Base-by-base conservation (phyloP, 2,329 filamentous ascomycete genomes). In the Pezicula carpinea region DNA sequence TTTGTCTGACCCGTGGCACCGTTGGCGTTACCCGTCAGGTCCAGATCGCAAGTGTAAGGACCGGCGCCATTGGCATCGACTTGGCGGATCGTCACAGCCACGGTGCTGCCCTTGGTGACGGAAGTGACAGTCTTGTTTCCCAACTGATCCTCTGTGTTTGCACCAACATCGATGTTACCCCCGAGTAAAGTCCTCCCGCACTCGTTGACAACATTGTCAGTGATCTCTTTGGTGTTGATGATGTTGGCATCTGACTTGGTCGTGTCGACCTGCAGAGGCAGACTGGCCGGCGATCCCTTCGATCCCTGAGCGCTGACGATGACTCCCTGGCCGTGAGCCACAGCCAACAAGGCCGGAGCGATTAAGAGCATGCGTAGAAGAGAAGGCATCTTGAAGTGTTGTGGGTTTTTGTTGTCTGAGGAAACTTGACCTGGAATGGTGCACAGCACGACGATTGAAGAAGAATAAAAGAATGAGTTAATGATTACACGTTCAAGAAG, bases 101-200 rank as follows among this genome's bases (percentile, higher is more conserved):
- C 45, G 6, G n/a, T 29, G n/a, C 54, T 50, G 29, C 50, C 52
- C 8, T 48, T 26, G 10, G 46, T 49, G 19, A 56, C 52, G 10
- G 44, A 39, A 7, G 54, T 53, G 36, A 56, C 39, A 11, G 26
- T 45, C 29, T 31, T 36, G 34, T 44, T 46, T 13, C 22, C 41
- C 15, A 47, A 35, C 23, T 46, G 32, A 23, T 23, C 19, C 19
- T 46, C 8, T 10, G 43, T 34, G 43, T 29, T 21, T 19, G 31
- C 22, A 31, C 44, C 32, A 46, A 69, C 55, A 44, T 69, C 62
- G 57, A 72, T 72, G 56, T 53, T 59, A 35, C 70, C 70, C 56
- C 58, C 53, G 45, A 55, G 62, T 43, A 72, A 60, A 35, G 70
- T 73, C 60, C 69, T 63, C 50, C 70, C 70, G 54, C 69, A 72